Evolutionary conservation across 345 rosid species (phyloP).

Genomic region (Hibiscus mutabilis): DNA sequence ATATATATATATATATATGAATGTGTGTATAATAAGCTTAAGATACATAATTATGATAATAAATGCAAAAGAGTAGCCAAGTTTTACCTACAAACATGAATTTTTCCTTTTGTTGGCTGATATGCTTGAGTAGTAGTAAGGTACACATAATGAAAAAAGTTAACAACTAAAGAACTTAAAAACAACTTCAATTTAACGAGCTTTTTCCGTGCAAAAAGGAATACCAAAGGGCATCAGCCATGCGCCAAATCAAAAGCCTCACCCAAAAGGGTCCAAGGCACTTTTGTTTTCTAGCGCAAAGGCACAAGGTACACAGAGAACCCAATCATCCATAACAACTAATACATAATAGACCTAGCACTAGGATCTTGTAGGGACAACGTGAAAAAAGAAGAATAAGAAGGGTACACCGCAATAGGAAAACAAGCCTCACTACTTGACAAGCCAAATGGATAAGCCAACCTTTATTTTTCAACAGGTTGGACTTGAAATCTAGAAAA

Average conservation of each 20-base stretch:
- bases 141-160: neutral
- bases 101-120: neutral
- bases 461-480: constrained; percentile 1
- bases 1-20: no score
- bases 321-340: no score
- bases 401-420: neutral
- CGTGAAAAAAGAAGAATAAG: no score
- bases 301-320: no score
- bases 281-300: neutral
- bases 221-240: neutral
- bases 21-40: no score
- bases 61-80: neutral
- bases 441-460: no score
- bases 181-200: neutral
- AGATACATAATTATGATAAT: no score
- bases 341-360: no score
- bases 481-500: neutral
- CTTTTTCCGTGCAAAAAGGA: neutral
- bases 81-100: neutral
- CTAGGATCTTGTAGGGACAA: no score
- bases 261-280: neutral
- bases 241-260: neutral
- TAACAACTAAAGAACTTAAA: neutral
- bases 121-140: neutral
- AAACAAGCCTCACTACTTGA: neutral